Conservation (phyloP, 192 early-diverging fungal species). For the Coemansia asiatica region DNA sequence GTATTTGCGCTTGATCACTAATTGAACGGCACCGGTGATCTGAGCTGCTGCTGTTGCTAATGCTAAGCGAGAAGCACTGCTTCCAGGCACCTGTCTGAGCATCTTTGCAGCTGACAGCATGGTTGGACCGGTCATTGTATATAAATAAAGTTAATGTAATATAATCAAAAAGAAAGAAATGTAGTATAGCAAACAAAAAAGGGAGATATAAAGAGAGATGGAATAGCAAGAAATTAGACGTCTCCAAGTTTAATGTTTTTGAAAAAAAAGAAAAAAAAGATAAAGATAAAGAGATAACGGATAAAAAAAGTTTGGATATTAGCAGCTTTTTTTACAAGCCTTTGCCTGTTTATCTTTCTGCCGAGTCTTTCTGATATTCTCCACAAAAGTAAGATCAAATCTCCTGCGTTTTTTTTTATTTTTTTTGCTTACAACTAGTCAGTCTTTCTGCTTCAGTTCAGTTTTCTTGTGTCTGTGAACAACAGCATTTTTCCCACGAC, state of each 20-base stretch:
- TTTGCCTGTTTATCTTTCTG: no score
- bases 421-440: no score
- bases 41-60: background rate
- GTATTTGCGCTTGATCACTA: background rate
- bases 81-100: conserved; percentile 1
- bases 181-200: background rate
- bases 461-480: no score
- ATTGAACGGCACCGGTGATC: background rate
- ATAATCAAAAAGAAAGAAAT: background rate
- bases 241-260: no score
- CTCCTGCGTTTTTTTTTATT: no score
- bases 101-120: background rate
- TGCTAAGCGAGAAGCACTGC: background rate
- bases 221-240: no score
- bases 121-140: background rate
- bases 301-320: no score
- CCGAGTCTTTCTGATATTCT: no score
- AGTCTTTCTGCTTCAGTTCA: no score
- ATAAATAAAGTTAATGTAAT: background rate
- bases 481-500: background rate
- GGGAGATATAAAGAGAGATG: background rate
- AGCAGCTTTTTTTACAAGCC: no score
- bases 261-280: background rate
- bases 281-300: background rate
- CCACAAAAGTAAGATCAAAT: no score